These are phyloP conservation scores for Pinus tabuliformis DNA, from an alignment of 75 land plant genomes.

Conservation along the genomic window DNA sequence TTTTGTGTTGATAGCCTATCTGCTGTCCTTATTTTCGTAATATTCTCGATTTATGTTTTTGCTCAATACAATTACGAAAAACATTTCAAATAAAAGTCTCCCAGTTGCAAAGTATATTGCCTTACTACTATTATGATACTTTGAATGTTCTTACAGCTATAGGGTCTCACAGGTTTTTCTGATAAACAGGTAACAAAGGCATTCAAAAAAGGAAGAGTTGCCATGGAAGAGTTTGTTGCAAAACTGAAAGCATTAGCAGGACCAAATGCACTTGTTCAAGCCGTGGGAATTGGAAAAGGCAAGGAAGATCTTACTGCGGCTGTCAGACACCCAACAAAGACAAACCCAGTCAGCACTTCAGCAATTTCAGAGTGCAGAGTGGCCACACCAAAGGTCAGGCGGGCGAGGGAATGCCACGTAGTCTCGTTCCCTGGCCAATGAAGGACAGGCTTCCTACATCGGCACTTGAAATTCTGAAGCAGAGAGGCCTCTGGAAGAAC, in stretches of 20 bases:
- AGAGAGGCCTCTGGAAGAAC: too few species aligned
- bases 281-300: conserved; percentile 56
- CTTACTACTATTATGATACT: background rate
- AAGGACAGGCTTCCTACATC: too few species aligned
- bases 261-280: conserved; percentile 40
- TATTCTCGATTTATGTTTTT: background rate
- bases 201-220: conserved; percentile 16
- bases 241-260: conserved; percentile 40
- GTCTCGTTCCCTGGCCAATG: too few species aligned
- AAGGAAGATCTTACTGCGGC: conserved; percentile 54
- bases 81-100: background rate
- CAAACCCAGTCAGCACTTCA: conserved; percentile 11
- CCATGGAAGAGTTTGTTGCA: conserved; percentile 40
- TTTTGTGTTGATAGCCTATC: background rate
- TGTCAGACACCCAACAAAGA: conserved; percentile 24
- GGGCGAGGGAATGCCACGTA: too few species aligned
- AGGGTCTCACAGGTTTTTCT: background rate
- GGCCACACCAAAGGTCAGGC: too few species aligned
- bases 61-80: background rate
- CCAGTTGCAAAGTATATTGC: background rate
- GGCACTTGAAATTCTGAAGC: too few species aligned
- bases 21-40: background rate
- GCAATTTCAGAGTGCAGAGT: too few species aligned
- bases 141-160: background rate
- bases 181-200: conserved; percentile 30